Evolutionary conservation across 169 alveolate species (phyloP).

Genomic region (Eimeria tenella): DNA sequence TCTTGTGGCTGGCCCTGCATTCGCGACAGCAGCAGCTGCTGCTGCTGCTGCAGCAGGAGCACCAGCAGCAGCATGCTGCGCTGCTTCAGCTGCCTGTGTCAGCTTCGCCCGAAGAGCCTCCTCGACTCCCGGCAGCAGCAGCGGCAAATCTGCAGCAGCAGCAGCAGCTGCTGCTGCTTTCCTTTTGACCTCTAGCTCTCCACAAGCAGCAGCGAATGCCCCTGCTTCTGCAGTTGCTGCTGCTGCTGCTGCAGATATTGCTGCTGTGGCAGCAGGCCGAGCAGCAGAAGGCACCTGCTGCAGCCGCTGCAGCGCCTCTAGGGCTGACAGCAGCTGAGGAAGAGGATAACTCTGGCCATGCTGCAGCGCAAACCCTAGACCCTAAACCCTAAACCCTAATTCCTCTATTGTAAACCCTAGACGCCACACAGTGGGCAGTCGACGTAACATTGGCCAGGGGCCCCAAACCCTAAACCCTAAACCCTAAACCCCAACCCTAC

Average conservation of each 20-base stretch:
- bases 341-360: conserved; percentile 43
- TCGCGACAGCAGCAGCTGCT: background rate
- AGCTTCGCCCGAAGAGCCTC: conserved; percentile 44
- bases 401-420: background rate
- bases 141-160: background rate
- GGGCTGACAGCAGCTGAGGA: conserved; percentile 33
- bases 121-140: conserved; percentile 31
- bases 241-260: conserved; percentile 55
- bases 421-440: background rate
- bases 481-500: conserved; percentile 46
- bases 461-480: background rate
- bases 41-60: background rate
- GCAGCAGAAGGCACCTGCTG: conserved; percentile 63
- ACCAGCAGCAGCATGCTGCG: conserved; percentile 17
- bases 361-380: conserved; percentile 33
- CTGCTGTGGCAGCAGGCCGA: conserved; percentile 70
- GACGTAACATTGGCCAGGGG: background rate
- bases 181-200: background rate
- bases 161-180: conserved; percentile 50
- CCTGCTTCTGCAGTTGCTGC: conserved; percentile 40
- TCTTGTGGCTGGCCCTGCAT: background rate
- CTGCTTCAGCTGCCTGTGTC: conserved; percentile 32
- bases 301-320: conserved; percentile 63
- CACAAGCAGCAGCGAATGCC: conserved; percentile 20
- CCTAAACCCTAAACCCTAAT: background rate